These are phyloP conservation scores for Colletotrichum sidae DNA, from an alignment of 2,329 filamentous ascomycete species.

Conservation along the genomic window DNA sequence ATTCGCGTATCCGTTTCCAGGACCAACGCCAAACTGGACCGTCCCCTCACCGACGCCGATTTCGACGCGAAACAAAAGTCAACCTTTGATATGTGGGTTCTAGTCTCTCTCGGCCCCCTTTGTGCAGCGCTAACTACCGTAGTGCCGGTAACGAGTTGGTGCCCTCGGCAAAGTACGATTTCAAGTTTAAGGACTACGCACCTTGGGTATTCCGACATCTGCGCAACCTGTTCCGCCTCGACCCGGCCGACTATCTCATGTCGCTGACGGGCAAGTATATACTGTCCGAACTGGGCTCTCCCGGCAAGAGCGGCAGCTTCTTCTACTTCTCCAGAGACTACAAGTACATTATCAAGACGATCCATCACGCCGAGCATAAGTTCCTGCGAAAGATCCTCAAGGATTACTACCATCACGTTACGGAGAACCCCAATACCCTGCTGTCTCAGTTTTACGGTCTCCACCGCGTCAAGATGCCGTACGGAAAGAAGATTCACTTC, in stretches of 20 bases:
- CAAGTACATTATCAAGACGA: constrained; percentile 99
- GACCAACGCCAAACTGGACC: constrained; percentile 96
- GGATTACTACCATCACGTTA: constrained; percentile 94
- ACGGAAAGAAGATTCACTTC: constrained; percentile 98
- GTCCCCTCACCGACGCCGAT: constrained; percentile 88
- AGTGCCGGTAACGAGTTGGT: constrained; percentile 97
- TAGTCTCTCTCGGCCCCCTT: not conserved
- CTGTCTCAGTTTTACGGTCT: constrained; percentile 98
- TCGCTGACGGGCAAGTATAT: constrained; percentile 99
- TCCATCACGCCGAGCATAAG: constrained; percentile 94
- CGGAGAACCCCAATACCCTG: constrained; percentile 93
- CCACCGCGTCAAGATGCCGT: constrained; percentile 97
- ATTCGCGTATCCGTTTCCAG: constrained; percentile 97
- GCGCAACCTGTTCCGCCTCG: constrained; percentile 86
- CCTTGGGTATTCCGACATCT: constrained; percentile 98
- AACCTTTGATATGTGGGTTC: constrained; percentile 90
- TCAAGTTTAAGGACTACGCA: constrained; percentile 99
- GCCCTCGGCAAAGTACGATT: constrained; percentile 98
- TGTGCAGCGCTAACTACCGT: constrained; percentile 48
- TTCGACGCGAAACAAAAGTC: constrained; percentile 97
- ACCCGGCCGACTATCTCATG: constrained; percentile 98
- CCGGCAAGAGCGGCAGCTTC: constrained; percentile 98
- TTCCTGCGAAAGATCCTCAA: constrained; percentile 85
- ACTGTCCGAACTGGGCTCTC: constrained; percentile 94
- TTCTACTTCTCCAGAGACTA: constrained; percentile 99